phyloP scores from a whole-genome alignment of 2,329 filamentous ascomycete species.

The Aschersonia sp. region DNA sequence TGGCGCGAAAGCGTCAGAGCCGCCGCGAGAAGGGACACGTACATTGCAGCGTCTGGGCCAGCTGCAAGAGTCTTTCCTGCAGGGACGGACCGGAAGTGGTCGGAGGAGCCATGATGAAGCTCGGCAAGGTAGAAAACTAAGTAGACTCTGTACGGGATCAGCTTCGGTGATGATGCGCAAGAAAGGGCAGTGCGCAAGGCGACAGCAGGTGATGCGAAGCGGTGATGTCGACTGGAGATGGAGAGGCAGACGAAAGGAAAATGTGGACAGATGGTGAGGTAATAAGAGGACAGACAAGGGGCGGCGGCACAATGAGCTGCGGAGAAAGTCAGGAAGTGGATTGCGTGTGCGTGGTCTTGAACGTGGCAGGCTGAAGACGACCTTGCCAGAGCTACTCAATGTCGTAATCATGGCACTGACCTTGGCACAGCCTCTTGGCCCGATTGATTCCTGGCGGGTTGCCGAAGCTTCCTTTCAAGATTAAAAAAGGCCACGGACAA shows the following conservation, averaged over 20 bases:
- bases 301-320: background rate
- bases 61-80: conserved; percentile 56
- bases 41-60: conserved; percentile 91
- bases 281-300: background rate
- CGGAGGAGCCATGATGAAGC: conserved; percentile 40
- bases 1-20: no score
- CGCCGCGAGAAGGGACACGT: conserved; percentile 23
- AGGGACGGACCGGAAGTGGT: conserved; percentile 56
- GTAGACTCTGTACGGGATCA: background rate
- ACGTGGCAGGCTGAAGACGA: background rate
- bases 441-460: background rate
- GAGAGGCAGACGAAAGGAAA: background rate
- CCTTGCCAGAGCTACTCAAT: background rate
- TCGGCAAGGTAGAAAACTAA: background rate
- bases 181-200: background rate
- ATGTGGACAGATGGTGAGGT: background rate
- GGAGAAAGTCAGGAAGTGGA: background rate
- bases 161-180: no score
- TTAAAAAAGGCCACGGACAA: no score
- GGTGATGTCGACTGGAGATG: background rate
- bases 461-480: no score
- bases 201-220: background rate
- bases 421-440: background rate
- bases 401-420: background rate
- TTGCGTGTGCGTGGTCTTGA: background rate